Evolutionary conservation across 345 rosid genomes (phyloP).

Genomic region (Eucalyptus tenuipes): DNA sequence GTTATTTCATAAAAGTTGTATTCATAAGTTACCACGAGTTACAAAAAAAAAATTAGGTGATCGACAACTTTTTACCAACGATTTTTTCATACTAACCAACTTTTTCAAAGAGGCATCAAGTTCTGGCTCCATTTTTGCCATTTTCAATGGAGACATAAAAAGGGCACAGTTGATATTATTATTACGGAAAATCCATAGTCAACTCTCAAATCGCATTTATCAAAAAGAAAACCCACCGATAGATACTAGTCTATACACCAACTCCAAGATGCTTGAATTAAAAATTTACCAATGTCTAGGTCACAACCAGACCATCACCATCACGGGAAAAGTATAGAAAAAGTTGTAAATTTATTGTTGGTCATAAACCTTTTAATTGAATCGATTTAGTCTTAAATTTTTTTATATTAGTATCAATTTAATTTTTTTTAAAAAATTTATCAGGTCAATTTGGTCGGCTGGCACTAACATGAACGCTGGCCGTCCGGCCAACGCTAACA

Average conservation of each 20-base stretch:
- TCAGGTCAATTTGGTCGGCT: fast-evolving
- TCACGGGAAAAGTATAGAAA: too few relatives aligned
- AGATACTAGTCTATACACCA: neutral
- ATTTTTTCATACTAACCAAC: neutral
- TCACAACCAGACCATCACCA: neutral
- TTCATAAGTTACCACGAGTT: neutral
- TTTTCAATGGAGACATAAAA: neutral
- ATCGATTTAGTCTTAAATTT: fast-evolving
- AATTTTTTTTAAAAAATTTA: too few relatives aligned
- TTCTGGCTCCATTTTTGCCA: neutral
- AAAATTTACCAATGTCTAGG: neutral
- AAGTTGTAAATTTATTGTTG: too few relatives aligned
- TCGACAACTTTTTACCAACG: neutral
- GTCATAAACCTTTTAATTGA: too few relatives aligned
- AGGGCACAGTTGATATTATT: neutral
- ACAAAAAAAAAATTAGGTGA: neutral
- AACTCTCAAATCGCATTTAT: neutral
- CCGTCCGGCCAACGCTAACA: fast-evolving
- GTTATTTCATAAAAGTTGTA: neutral
- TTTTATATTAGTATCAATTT: too few relatives aligned
- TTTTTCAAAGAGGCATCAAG: neutral
- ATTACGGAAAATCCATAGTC: neutral
- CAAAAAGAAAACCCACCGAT: neutral
- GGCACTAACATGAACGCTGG: fast-evolving
- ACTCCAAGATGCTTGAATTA: neutral